Evolutionary conservation across 2,329 filamentous ascomycete species (phyloP), one percentile per base, ranked within the genome.

Genomic region (Aureobasidium sp.): DNA sequence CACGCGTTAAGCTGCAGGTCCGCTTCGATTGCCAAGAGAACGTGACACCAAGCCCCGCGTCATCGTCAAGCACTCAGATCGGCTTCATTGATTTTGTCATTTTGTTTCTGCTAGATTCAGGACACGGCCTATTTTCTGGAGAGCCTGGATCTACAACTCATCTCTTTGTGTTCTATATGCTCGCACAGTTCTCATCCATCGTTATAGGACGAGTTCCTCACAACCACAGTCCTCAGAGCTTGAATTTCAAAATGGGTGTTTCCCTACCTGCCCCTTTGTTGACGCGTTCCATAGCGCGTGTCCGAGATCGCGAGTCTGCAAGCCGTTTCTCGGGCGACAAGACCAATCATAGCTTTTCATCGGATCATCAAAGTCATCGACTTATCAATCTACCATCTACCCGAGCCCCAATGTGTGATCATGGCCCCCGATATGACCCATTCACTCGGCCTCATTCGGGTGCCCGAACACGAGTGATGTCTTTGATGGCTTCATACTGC

Each of bases 341-440:
- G 39, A 24, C 59, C 50, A 61, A 61, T 61, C 36, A 61, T 39
- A 44, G 34, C 37, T 29, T 44, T 29, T 50, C 17, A 44, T 46
- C 48, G 48, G 41, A 53, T 52, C 48, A 41, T 37, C 26, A 13
- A 52, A n/a, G n/a, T n/a, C n/a, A 20, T 24, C 9, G 20, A 36
- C 48, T 52, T 55, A 61, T 53, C 48, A 61, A 61, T 61, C 59
- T 51, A 48, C 37, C 46, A 61, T 61, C 47, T 61, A 60, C 24
- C 57, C 57, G 57, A 60, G 26, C 32, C 24, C 10, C 5, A 24
- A 24, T 26, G 5, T n/a, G 20, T 8, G 24, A 32, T 6, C 26
- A 51, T 37, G 10, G 29, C 7, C 10, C 27, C 43, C 9, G 15
- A 48, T 10, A 17, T 27, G 27, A 12, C 50, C 10, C n/a, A 10